Evolutionary conservation across 208 protist genomes (phyloP), one percentile per base, ranked within the genome.

Genomic region (Leishmania tropica): DNA sequence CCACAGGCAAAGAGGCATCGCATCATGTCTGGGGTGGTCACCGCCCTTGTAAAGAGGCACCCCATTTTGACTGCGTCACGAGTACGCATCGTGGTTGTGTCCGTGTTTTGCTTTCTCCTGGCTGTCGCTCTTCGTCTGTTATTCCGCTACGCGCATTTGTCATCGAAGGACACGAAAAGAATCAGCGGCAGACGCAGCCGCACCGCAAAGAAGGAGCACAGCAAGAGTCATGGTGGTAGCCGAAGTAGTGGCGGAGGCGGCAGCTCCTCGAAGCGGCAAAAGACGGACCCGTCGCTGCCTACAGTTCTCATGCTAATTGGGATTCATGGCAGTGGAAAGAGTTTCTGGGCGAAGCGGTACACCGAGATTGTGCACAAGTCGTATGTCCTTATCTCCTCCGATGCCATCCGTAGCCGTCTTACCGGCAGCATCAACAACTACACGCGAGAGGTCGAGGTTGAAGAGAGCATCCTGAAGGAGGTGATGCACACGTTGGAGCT

Each of bases 301-400:
- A 91, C 86, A 28, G 10, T 97, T 15, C 67, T 95, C 62, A 37
- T 96, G 19, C 85, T 96, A 0, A 76, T 96, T 31, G 94, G 94
- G 76, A 94, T 97, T 24, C 83, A 90, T 74, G 92, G 92, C 47
- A 95, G 92, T 75, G 94, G 94, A 28, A 97, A 97, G 85, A 92
- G 89, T 70, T 92, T 90, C 48, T 97, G 94, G 93, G 85, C 91
- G 37, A 87, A 80, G 31, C 86, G 93, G 81, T 97, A 95, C 80
- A 53, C 90, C 10, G 78, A 89, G 40, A 86, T 87, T 1, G 91
- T 95, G 79, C 88, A 94, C 71, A 86, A 88, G 45, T 93, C 92
- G 8, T 90, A 83, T 77, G 78, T 90, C 48, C 62, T 94, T 60
- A 81, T 97, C 40, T 88, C 85, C 73, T 90, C 84, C 17, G 91